Percentiles rank a stretch among this genome's conserved stretches.
These are phyloP conservation scores for Xylariaceae sp. DNA, from an alignment of 2,329 filamentous ascomycete genomes.

Conservation along the genomic window DNA sequence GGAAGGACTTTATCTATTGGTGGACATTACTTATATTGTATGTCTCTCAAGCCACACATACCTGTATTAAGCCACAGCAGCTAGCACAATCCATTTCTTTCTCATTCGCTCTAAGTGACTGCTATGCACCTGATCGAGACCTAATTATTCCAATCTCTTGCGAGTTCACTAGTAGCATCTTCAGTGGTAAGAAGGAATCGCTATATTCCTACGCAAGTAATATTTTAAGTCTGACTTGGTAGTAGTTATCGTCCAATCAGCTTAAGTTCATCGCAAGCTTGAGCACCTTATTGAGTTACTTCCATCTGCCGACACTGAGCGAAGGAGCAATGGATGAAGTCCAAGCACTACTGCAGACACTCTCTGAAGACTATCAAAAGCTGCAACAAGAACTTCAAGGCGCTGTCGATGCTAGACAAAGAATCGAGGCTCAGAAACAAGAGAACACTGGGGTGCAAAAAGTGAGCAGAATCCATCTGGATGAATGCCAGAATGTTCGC, in stretches of 20 bases:
- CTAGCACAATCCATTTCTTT: not conserved
- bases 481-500: not conserved
- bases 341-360: constrained; percentile 78
- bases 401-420: constrained; percentile 80
- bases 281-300: too few relatives aligned
- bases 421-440: constrained; percentile 90
- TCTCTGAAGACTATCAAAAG: constrained; percentile 87
- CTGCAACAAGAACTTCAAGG: constrained; percentile 86
- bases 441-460: constrained; percentile 90
- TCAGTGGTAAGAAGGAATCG: too few relatives aligned
- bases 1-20: constrained; percentile 3
- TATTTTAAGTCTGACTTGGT: too few relatives aligned
- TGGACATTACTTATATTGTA: too few relatives aligned
- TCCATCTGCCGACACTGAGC: not conserved
- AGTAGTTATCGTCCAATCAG: too few relatives aligned
- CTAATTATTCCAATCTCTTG: not conserved
- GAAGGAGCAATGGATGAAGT: constrained; percentile 65
- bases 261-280: too few relatives aligned
- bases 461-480: constrained; percentile 50
- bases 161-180: too few relatives aligned
- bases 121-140: not conserved
- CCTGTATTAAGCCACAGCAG: not conserved
- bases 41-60: constrained; percentile 7
- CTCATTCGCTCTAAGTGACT: not conserved
- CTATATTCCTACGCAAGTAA: too few relatives aligned